Conservation (phyloP, 768 basidiomycete species). For the Russula abietina region DNA sequence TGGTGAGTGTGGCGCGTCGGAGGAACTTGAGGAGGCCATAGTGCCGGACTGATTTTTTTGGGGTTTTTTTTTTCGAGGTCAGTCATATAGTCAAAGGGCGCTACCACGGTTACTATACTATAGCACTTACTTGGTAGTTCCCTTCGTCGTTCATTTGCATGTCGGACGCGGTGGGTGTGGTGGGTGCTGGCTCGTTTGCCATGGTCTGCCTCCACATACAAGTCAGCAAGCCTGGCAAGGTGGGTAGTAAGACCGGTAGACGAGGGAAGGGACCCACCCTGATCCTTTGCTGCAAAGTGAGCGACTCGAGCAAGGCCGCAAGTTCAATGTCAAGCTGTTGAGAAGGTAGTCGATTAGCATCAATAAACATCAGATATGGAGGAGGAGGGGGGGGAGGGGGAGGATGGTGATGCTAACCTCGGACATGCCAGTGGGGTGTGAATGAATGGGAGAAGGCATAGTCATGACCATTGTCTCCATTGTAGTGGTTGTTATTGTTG, state of each 20-base stretch:
- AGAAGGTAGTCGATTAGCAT: not conserved
- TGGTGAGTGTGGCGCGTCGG: conserved; percentile 14
- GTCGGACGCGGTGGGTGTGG: conserved; percentile 20
- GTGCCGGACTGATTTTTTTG: conserved; percentile 20
- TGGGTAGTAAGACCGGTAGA: not conserved
- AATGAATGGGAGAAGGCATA: conserved; percentile 20
- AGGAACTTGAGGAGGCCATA: conserved; percentile 25
- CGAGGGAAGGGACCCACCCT: conserved; percentile 14
- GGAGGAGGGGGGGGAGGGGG: not conserved
- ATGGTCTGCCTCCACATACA: conserved; percentile 22
- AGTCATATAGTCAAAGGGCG: not conserved
- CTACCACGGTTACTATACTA: no score
- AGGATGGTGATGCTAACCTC: conserved; percentile 4
- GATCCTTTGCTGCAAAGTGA: conserved; percentile 22
- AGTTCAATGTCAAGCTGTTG: conserved; percentile 24
- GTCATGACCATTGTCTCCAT: conserved; percentile 24
- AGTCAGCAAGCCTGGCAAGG: conserved; percentile 1
- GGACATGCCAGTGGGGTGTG: conserved; percentile 19
- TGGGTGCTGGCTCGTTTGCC: conserved; percentile 16
- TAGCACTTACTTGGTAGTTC: conserved; percentile 20
- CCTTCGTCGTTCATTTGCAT: conserved; percentile 24
- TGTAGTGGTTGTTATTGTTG: not conserved
- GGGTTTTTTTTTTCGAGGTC: no score
- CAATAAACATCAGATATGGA: not conserved
- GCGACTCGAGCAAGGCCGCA: conserved; percentile 18